Evolutionary conservation across 2,329 filamentous ascomycete species (phyloP), one percentile per base, ranked within the genome.

Genomic region (Nothopassalora personata): DNA sequence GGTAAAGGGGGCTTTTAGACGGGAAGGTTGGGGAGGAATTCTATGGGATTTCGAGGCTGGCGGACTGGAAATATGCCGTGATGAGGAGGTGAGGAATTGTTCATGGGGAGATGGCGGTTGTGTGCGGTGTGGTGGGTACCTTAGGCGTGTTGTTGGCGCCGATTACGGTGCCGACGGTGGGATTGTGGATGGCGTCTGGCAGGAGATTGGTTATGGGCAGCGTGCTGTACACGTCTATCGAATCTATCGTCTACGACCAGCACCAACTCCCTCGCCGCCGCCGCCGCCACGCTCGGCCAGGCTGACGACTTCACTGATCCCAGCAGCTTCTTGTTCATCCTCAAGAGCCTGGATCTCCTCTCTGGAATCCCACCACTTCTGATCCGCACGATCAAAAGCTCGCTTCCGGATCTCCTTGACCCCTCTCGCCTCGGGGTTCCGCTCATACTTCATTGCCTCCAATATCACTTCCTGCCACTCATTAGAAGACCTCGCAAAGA

Each of bases 281-380:
- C 49, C 63, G 8, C 64, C 68, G n/a, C 80, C 83, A 64, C 85
- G 85, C 67, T 96, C 91, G 53, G 87, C 86, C 70, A 97, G 79
- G 70, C 87, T 94, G 56, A 97, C 90, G 47, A 97, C 90, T 77
- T 97, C 94, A 15, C 91, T 90, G 73, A 97, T 97, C 9, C 94
- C 92, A 34, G 91, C 90, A 52, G 89, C 92, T 75, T 97, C 93
- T 78, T 97, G 91, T 77, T 97, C 93, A 75, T 97, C 93, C 76
- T 99, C 94, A 70, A 97, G 75, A 6, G 86, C 88, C 56, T 87
- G 88, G 65, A 99, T 89, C 77, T 97, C 93, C 77, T 99, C 94
- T 68, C 94, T 84, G 72, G 88, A 91, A 79, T 97, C 94, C 94
- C 94, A 99, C 94, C 94, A 99, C 74, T 96, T 96, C 77, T 92